Conservation (phyloP, 2,329 filamentous ascomycete genomes). For the Aureobasidium mangrovei region DNA sequence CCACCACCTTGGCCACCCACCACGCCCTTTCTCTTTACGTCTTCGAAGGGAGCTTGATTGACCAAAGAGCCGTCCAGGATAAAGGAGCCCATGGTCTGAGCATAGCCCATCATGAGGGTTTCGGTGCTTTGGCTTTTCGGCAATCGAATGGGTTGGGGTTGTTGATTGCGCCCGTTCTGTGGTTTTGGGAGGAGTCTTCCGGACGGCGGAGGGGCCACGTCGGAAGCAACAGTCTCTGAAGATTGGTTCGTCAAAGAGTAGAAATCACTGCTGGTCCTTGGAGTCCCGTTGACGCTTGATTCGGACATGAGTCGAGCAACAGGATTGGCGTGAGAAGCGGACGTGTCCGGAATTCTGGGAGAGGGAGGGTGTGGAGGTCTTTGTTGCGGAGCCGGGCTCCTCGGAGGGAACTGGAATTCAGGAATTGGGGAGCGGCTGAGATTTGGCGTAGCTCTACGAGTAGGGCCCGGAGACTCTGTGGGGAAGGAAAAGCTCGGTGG, state of each 20-base stretch:
- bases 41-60: conserved; percentile 82
- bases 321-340: conserved; percentile 32
- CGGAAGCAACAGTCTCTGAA: conserved; percentile 83
- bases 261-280: conserved; percentile 86
- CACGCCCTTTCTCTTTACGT: conserved; percentile 89
- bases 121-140: conserved; percentile 53
- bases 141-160: conserved; percentile 34
- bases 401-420: conserved; percentile 25
- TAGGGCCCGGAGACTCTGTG: not conserved
- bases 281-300: conserved; percentile 67
- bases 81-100: conserved; percentile 86
- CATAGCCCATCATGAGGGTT: conserved; percentile 94
- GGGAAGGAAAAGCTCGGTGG: conserved; percentile 6
- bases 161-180: conserved; percentile 24
- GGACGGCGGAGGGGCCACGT: conserved; percentile 41
- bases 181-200: conserved; percentile 45
- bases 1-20: conserved; percentile 74
- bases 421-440: conserved; percentile 3
- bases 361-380: not conserved
- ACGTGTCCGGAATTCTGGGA: not conserved
- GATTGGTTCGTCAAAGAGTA: conserved; percentile 94
- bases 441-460: not conserved
- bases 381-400: not conserved
- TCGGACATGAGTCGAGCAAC: conserved; percentile 65
- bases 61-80: conserved; percentile 84